Evolutionary conservation across 2,329 filamentous ascomycete species (phyloP).

Genomic region (Diaporthe sp.): DNA sequence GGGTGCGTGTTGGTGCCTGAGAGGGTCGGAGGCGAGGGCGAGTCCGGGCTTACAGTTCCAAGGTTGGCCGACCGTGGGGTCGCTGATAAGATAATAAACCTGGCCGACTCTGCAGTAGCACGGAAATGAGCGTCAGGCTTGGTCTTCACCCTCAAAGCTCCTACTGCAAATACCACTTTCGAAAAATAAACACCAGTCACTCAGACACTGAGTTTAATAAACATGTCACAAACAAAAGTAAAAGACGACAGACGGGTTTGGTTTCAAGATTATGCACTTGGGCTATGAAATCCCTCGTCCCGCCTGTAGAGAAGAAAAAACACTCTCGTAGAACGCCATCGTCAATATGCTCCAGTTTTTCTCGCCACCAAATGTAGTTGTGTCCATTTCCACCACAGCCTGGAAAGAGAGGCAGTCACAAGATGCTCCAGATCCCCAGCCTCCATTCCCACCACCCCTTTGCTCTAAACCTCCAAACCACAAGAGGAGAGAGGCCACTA

Average conservation of each 20-base stretch:
- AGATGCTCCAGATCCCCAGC: slow-evolving; percentile 27
- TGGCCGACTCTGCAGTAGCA: neutral
- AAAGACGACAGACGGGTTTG: neutral
- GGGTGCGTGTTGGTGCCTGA: slow-evolving; percentile 18
- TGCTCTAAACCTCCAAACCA: slow-evolving; percentile 6
- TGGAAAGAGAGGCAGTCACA: slow-evolving; percentile 26
- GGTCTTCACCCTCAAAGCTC: neutral
- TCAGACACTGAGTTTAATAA: no score
- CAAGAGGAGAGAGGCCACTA: slow-evolving; percentile 12
- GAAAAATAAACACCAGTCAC: no score
- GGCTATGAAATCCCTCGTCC: slow-evolving; percentile 26
- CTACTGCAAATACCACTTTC: neutral
- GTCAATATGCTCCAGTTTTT: slow-evolving; percentile 34
- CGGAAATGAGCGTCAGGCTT: neutral
- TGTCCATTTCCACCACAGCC: slow-evolving; percentile 20
- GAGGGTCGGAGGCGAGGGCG: neutral
- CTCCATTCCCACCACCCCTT: slow-evolving; percentile 2
- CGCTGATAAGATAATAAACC: slow-evolving; percentile 17
- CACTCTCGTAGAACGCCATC: slow-evolving; percentile 30
- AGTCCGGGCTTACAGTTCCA: neutral
- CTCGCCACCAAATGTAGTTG: slow-evolving; percentile 21
- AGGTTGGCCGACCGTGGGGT: slow-evolving; percentile 1
- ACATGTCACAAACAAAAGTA: neutral
- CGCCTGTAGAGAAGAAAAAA: slow-evolving; percentile 17
- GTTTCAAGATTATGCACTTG: slow-evolving; percentile 34